Conservation (phyloP, 805 yeast genomes). For the Pachysolen tannophilus region DNA sequence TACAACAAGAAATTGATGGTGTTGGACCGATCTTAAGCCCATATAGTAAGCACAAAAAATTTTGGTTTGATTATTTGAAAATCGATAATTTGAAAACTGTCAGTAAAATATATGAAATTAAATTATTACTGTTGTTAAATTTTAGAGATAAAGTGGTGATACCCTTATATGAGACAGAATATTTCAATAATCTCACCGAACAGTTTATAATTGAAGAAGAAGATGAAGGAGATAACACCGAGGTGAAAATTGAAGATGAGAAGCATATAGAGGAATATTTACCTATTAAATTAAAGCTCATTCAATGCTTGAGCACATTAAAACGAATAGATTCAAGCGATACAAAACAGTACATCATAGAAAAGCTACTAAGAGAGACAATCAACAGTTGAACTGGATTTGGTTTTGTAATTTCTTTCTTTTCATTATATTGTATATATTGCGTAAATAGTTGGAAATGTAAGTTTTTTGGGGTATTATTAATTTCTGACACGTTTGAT, state of each 20-base stretch:
- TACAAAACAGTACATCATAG: neutral
- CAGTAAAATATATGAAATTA: no score
- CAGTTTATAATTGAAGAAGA: neutral
- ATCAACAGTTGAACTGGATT: no score
- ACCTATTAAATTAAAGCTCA: neutral
- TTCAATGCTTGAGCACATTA: neutral
- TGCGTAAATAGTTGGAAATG: no score
- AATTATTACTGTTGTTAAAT: conserved; percentile 27
- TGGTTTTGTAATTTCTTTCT: no score
- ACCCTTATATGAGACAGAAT: conserved; percentile 39
- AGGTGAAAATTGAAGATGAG: neutral
- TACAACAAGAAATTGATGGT: conserved; percentile 37
- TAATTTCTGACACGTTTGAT: no score
- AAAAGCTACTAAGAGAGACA: no score
- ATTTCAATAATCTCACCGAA: conserved; percentile 5
- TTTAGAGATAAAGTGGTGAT: conserved; percentile 47
- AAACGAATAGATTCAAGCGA: neutral
- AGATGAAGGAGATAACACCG: neutral
- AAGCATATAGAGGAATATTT: conserved; percentile 9
- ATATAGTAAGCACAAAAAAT: conserved; percentile 6
- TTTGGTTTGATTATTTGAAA: conserved; percentile 6
- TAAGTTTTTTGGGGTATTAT: no score
- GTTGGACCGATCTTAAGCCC: conserved; percentile 19
- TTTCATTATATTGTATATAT: no score
- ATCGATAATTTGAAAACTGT: neutral